Conservation (phyloP, 306 rosid genomes). For the Nissolia schottii region DNA sequence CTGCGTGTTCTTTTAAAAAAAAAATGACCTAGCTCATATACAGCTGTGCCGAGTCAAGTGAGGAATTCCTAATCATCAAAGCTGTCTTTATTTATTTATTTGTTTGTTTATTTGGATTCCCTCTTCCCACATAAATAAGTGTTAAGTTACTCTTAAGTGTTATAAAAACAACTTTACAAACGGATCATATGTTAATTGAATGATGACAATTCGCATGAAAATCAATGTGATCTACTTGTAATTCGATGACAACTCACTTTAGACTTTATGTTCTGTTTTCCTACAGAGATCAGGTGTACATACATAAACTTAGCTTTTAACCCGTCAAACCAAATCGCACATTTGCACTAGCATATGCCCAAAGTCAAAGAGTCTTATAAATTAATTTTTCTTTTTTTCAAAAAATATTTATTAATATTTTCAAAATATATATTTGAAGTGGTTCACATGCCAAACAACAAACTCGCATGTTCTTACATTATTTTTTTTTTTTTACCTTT, state of each 20-base stretch:
- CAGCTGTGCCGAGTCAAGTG: no score
- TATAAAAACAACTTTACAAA: background rate
- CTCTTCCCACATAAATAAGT: background rate
- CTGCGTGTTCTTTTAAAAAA: no score
- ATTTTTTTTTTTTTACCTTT: no score
- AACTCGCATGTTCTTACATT: background rate
- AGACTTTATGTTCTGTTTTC: background rate
- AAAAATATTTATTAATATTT: no score
- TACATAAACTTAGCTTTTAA: background rate
- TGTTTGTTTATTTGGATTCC: background rate
- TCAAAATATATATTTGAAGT: background rate
- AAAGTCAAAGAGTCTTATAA: no score
- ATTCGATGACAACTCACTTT: conserved; percentile 25
- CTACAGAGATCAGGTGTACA: background rate
- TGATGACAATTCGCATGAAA: background rate
- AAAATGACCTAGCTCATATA: no score
- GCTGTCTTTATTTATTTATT: no score
- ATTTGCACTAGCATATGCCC: background rate
- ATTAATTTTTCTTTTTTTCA: no score
- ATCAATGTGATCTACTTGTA: background rate
- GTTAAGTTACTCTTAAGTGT: no score
- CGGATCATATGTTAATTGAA: background rate
- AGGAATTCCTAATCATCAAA: no score
- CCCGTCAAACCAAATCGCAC: conserved; percentile 9
- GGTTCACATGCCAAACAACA: conserved; percentile 21